Evolutionary conservation across 2,329 filamentous ascomycete genomes (phyloP).

Genomic region (Nigrograna mackinnonii): DNA sequence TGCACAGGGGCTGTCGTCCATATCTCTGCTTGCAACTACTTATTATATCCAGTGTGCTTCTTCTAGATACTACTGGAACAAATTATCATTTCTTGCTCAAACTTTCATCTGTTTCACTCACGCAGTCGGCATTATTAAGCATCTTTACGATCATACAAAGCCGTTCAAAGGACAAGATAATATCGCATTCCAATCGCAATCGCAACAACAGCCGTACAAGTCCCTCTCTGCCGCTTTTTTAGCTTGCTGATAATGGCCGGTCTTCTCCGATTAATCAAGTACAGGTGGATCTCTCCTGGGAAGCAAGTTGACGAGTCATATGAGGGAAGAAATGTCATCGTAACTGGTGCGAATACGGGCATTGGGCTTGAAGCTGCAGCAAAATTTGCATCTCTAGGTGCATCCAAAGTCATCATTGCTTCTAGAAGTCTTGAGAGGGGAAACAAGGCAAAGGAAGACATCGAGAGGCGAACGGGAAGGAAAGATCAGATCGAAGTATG

Average conservation of each 20-base stretch:
- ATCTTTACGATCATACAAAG: no score
- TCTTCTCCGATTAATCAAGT: conserved; percentile 17
- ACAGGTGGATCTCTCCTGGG: conserved; percentile 42
- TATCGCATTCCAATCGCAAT: no score
- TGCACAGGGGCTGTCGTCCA: no score
- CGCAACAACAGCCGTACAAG: no score
- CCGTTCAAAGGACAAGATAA: no score
- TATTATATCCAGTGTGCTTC: no score
- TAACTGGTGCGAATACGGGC: conserved; percentile 49
- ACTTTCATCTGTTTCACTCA: no score
- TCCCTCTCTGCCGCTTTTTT: no score
- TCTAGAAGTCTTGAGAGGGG: conserved; percentile 41
- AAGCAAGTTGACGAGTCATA: conserved; percentile 35
- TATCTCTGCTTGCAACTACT: no score
- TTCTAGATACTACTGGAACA: no score
- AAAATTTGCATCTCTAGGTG: conserved; percentile 41
- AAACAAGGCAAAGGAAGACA: conserved; percentile 30
- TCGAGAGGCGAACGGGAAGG: conserved; percentile 28
- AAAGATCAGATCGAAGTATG: conserved; percentile 37
- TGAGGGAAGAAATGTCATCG: conserved; percentile 46
- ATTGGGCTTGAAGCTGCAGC: conserved; percentile 41
- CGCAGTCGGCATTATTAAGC: no score
- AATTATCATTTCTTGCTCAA: no score
- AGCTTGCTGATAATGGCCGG: neutral
- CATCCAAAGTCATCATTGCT: conserved; percentile 42